Conservation (phyloP, 495 filamentous ascomycete species). For the Chaetomidium leptoderma region DNA sequence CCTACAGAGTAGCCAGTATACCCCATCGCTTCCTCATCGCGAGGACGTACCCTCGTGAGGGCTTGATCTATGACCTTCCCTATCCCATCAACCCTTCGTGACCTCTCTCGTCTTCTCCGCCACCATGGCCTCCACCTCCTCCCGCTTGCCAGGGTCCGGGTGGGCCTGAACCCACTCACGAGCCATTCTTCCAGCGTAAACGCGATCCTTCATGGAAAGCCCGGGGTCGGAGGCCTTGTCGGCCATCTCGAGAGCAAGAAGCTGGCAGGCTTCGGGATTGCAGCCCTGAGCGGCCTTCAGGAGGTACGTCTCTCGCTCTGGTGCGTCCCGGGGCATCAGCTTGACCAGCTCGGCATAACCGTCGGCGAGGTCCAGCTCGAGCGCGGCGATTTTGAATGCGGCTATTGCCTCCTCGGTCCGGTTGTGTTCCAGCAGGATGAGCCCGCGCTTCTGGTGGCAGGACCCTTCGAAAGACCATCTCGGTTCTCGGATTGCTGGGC, state of each 20-base stretch:
- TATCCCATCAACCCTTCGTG: not conserved
- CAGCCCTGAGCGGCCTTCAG: slow-evolving; percentile 31
- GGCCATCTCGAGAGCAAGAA: not conserved
- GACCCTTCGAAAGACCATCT: slow-evolving; percentile 33
- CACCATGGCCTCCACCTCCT: not conserved
- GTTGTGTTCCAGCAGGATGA: slow-evolving; percentile 20
- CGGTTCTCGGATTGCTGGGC: slow-evolving; percentile 11
- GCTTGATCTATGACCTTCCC: too few species aligned
- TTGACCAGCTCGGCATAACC: slow-evolving; percentile 26
- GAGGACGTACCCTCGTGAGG: too few species aligned
- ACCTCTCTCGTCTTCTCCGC: not conserved
- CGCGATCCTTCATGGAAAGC: not conserved
- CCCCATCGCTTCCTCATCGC: not conserved
- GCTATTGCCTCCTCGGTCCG: slow-evolving; percentile 20
- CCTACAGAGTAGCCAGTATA: too few species aligned
- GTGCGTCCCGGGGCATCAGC: slow-evolving; percentile 21
- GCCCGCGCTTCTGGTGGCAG: slow-evolving; percentile 28
- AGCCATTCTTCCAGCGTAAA: not conserved
- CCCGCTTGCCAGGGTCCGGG: not conserved
- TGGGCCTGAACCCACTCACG: not conserved
- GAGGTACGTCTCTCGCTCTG: slow-evolving; percentile 22
- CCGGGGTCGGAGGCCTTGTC: not conserved
- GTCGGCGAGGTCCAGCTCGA: slow-evolving; percentile 29
- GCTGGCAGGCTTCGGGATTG: not conserved
- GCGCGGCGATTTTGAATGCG: slow-evolving; percentile 21